Conservation (phyloP, 2,329 filamentous ascomycete genomes). For the Colletotrichum eremochloae region DNA sequence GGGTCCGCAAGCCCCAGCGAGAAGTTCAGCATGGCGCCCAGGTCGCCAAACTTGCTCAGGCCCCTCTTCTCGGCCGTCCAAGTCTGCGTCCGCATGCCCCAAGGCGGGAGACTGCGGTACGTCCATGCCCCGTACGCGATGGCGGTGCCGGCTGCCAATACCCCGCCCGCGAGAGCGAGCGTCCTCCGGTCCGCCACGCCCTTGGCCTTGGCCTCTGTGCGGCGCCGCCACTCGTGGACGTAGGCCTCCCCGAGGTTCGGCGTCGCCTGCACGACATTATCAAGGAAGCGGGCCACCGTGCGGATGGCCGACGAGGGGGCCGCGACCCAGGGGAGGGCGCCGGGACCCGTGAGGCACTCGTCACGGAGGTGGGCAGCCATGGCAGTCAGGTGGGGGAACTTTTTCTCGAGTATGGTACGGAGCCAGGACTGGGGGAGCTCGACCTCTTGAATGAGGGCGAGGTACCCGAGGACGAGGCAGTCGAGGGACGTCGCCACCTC, state of each 20-base stretch:
- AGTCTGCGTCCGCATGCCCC: constrained; percentile 59
- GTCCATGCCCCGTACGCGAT: constrained; percentile 56
- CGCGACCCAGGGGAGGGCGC: constrained; percentile 47
- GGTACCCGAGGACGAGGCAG: constrained; percentile 84
- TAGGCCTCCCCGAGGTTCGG: constrained; percentile 55
- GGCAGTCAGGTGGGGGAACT: constrained; percentile 45
- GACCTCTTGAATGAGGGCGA: constrained; percentile 76
- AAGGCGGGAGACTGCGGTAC: constrained; percentile 58
- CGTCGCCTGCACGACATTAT: constrained; percentile 52
- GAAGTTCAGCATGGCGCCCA: constrained; percentile 59
- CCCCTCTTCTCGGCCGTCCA: constrained; percentile 54
- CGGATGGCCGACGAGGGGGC: constrained; percentile 43
- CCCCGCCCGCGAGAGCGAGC: constrained; percentile 49
- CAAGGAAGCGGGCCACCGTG: constrained; percentile 50
- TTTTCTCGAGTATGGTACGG: constrained; percentile 46
- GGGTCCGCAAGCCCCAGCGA: constrained; percentile 39
- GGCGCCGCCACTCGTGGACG: constrained; percentile 53
- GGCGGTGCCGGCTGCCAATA: constrained; percentile 55
- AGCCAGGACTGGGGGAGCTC: constrained; percentile 62
- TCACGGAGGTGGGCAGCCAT: constrained; percentile 52
- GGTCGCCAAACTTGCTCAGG: constrained; percentile 60
- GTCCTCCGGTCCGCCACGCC: constrained; percentile 47
- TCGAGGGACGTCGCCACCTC: constrained; percentile 74
- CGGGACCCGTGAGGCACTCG: constrained; percentile 42
- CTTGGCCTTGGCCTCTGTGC: constrained; percentile 50